Conservation (phyloP, 2,329 filamentous ascomycete species). For the Aspergillus bombycis region DNA sequence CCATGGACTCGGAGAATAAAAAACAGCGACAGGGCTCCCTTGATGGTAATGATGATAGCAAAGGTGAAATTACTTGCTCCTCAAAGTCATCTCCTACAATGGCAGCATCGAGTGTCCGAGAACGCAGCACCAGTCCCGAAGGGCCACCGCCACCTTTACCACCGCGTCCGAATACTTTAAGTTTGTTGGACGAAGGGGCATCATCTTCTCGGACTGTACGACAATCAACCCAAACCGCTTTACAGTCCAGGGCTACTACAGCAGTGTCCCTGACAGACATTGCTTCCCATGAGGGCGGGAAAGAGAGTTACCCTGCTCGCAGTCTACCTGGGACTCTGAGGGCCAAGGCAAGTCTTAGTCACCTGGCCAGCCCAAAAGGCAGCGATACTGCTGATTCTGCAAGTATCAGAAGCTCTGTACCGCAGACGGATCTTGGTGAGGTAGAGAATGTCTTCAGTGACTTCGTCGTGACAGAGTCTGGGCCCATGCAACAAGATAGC, state of each 20-base stretch:
- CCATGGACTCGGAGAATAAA: background rate
- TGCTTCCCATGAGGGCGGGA: slow-evolving; percentile 70
- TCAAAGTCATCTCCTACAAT: slow-evolving; percentile 15
- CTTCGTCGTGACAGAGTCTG: slow-evolving; percentile 54
- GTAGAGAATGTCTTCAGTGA: slow-evolving; percentile 81
- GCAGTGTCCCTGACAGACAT: slow-evolving; percentile 81
- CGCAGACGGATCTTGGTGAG: slow-evolving; percentile 66
- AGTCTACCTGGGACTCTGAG: slow-evolving; percentile 33
- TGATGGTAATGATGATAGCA: background rate
- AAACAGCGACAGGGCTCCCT: background rate
- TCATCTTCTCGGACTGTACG: slow-evolving; percentile 37
- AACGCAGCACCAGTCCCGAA: slow-evolving; percentile 33
- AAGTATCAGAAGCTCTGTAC: slow-evolving; percentile 55
- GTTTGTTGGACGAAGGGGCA: slow-evolving; percentile 38
- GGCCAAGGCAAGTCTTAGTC: slow-evolving; percentile 42
- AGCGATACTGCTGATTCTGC: slow-evolving; percentile 56
- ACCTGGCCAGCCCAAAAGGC: slow-evolving; percentile 49
- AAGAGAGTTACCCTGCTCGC: slow-evolving; percentile 60
- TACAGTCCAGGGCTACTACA: slow-evolving; percentile 74
- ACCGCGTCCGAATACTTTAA: slow-evolving; percentile 47
- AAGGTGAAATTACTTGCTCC: slow-evolving; percentile 15
- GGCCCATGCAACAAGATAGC: slow-evolving; percentile 44
- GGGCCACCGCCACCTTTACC: slow-evolving; percentile 50
- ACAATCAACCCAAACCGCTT: slow-evolving; percentile 35
- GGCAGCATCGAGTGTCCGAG: slow-evolving; percentile 20